Conservation (phyloP, 192 early-diverging fungal genomes). For the Podila minutissima region DNA sequence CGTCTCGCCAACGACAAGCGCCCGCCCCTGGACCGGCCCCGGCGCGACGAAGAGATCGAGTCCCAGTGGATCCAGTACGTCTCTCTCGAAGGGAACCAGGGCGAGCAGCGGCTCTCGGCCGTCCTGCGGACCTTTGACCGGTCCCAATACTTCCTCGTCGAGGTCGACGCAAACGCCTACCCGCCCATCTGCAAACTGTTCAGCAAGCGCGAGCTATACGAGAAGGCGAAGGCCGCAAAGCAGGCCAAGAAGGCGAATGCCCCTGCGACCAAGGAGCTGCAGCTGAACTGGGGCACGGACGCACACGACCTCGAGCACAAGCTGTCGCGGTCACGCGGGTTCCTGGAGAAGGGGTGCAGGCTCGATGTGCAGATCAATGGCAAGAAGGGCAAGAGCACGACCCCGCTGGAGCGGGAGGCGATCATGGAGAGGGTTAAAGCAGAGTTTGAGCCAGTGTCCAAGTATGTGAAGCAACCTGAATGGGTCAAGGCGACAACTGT, state of each 20-base stretch:
- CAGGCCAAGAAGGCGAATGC: slow-evolving; percentile 57
- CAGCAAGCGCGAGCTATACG: slow-evolving; percentile 60
- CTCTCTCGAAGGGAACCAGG: slow-evolving; percentile 50
- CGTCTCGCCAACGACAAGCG: slow-evolving; percentile 2
- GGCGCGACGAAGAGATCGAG: slow-evolving; percentile 65
- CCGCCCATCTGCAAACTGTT: slow-evolving; percentile 63
- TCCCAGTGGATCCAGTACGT: slow-evolving; percentile 56
- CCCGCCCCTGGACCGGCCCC: slow-evolving; percentile 24
- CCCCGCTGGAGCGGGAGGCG: slow-evolving; percentile 42
- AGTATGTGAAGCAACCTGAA: slow-evolving; percentile 43
- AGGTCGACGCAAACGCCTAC: slow-evolving; percentile 50
- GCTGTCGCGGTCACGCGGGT: slow-evolving; percentile 53
- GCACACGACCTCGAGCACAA: slow-evolving; percentile 62
- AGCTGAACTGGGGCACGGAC: slow-evolving; percentile 63
- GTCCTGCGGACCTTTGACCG: slow-evolving; percentile 55
- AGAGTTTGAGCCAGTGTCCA: slow-evolving; percentile 42
- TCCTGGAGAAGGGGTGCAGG: slow-evolving; percentile 62
- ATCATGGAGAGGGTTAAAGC: slow-evolving; percentile 49
- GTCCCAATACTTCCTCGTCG: slow-evolving; percentile 53
- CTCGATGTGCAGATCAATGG: slow-evolving; percentile 58
- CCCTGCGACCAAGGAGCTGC: slow-evolving; percentile 55
- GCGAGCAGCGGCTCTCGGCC: slow-evolving; percentile 25
- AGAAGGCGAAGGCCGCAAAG: slow-evolving; percentile 59
- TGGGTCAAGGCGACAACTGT: slow-evolving; percentile 44
- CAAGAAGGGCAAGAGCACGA: slow-evolving; percentile 53